Conservation (phyloP, 164 flowering plant species). For the Akebia trifoliata region DNA sequence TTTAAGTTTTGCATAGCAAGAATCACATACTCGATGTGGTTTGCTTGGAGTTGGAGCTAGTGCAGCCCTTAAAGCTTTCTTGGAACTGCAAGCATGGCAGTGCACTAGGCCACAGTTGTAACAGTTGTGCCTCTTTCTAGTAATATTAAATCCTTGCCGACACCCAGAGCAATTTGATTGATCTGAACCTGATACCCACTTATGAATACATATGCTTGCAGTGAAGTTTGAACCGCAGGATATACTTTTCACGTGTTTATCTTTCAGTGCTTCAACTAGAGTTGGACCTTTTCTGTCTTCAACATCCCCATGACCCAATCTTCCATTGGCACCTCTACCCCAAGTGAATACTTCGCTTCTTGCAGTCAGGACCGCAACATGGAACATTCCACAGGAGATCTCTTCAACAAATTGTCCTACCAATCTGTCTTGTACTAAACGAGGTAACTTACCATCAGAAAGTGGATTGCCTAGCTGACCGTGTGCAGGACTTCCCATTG, state of each 20-base stretch:
- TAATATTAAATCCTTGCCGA: conserved; percentile 50
- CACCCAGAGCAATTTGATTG: conserved; percentile 55
- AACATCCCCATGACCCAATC: conserved; percentile 55
- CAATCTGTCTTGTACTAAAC: conserved; percentile 64
- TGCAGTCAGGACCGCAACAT: conserved; percentile 75
- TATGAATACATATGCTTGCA: conserved; percentile 50
- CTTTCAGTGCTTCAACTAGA: conserved; percentile 46
- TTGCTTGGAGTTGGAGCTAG: conserved; percentile 51
- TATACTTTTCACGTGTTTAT: conserved; percentile 43
- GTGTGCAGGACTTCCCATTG: conserved; percentile 56
- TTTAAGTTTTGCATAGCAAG: conserved; percentile 47
- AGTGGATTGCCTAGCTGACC: conserved; percentile 78
- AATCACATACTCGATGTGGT: conserved; percentile 68
- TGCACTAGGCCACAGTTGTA: conserved; percentile 51
- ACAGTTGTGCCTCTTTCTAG: conserved; percentile 53
- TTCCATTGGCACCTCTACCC: conserved; percentile 63
- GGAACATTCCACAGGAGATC: conserved; percentile 66
- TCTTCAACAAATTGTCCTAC: conserved; percentile 73
- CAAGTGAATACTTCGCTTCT: conserved; percentile 74
- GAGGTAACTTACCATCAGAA: conserved; percentile 56
- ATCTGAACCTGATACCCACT: conserved; percentile 52
- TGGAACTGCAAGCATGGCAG: conserved; percentile 53
- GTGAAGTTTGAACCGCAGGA: conserved; percentile 56
- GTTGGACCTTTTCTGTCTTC: conserved; percentile 52
- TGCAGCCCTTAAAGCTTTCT: conserved; percentile 43